phyloP scores from a whole-genome alignment of 1,284 basidiomycete species.

The Spongispora temasekensis region DNA sequence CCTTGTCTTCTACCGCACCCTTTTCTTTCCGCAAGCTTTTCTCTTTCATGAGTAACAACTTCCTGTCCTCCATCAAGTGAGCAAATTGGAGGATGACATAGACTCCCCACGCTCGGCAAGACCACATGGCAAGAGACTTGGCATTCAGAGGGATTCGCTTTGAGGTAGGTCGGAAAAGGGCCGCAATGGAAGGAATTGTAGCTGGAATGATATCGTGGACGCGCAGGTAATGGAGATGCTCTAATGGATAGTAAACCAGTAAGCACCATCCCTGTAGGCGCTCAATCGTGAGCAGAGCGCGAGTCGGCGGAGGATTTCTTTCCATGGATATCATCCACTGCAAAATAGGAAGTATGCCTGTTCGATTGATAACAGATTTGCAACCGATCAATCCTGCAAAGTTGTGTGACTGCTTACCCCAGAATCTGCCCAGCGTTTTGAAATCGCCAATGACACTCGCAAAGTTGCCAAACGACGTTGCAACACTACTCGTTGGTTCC shows the following conservation, averaged over 20 bases:
- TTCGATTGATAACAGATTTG: constrained; percentile 1
- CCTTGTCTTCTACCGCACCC: constrained; percentile 50
- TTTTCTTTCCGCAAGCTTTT: constrained; percentile 60
- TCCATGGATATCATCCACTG: constrained; percentile 78
- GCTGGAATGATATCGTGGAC: constrained; percentile 64
- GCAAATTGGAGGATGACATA: constrained; percentile 76
- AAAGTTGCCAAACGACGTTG: constrained; percentile 57
- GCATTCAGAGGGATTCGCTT: constrained; percentile 49
- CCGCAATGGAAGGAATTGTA: constrained; percentile 44
- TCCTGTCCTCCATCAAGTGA: constrained; percentile 68
- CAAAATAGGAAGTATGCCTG: constrained; percentile 74
- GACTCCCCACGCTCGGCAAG: constrained; percentile 73
- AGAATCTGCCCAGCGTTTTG: constrained; percentile 71
- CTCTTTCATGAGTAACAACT: constrained; percentile 54
- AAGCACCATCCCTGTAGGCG: constrained; percentile 83
- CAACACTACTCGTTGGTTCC: constrained; percentile 51
- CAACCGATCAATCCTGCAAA: background rate
- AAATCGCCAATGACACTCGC: constrained; percentile 62
- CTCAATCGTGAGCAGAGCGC: constrained; percentile 71
- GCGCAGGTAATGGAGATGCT: constrained; percentile 74
- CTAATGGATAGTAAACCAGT: constrained; percentile 80
- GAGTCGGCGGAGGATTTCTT: constrained; percentile 65
- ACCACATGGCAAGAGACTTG: constrained; percentile 60
- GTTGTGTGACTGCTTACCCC: constrained; percentile 53
- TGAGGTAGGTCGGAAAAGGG: constrained; percentile 43